Evolutionary conservation across 495 filamentous ascomycete genomes (phyloP), one percentile per base, ranked within the genome.

Genomic region (Hyaloscypha bicolor): DNA sequence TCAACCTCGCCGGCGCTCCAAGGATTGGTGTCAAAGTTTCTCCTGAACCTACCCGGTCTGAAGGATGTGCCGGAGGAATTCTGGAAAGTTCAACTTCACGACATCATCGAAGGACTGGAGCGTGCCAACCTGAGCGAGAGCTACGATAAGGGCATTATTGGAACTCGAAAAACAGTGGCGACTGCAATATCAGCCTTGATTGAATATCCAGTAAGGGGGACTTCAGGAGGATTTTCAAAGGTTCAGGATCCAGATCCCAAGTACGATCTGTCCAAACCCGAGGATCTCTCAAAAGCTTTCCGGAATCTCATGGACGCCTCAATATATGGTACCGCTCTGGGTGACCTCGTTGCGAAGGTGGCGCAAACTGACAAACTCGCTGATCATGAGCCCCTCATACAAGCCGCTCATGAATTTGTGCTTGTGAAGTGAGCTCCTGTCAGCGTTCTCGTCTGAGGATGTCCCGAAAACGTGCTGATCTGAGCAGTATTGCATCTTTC

Each of bases 131-230:
- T 90, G 32, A 88, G 85, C 32, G 87, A 90, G 69, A 90, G 87
- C 73, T 91, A 89, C 70, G 88, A 91, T 71, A 90, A 90, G 72
- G 88, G 87, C 6, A 78, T 81, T 8, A 70, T 91, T 39, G 87
- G 88, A 14, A 82, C 83, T 66, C 80, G 88, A 57, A 90, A 88
- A 73, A 86, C 87, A 11, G 78, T 91, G 31, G 85, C 87, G 8
- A 89, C 88, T 32, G 88, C 86, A 12, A 81, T 84, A 19, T 85
- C 85, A 22, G 82, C 81, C 4, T 71, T 91, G 62, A 79, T 89
- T 64, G 88, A 90, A 71, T 80, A 81, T 59, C 78, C 87, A 0
- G 85, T 84, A 6, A 76, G 87, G 62, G 88, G 86, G 2, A 72
- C 81, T 9, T 72, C 90, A 16, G 86, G 80, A 8, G 80, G 87